These are phyloP conservation scores for Sphaerulina vaccinii DNA, from an alignment of 2,329 filamentous ascomycete species.

Conservation along the genomic window DNA sequence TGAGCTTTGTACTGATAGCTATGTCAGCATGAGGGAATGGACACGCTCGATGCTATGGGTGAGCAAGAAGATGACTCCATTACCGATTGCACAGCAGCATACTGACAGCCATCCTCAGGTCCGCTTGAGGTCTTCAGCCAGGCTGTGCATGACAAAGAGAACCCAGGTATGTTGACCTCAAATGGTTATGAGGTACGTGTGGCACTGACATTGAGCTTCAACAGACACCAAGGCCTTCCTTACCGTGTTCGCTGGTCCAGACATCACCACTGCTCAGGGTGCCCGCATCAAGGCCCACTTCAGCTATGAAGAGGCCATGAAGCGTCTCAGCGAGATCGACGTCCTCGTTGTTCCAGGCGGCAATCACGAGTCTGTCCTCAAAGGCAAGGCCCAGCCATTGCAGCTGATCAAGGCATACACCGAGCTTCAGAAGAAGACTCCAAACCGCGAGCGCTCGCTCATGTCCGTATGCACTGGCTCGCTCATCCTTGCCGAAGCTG, in stretches of 20 bases:
- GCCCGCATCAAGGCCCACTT: conserved; percentile 72
- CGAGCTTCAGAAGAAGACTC: conserved; percentile 76
- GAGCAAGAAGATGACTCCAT: conserved; percentile 7
- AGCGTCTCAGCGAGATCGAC: conserved; percentile 72
- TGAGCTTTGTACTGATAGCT: conserved; percentile 20
- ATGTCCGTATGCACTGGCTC: conserved; percentile 77
- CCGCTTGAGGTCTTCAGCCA: conserved; percentile 58
- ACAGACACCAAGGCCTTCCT: conserved; percentile 54
- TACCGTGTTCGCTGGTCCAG: conserved; percentile 50
- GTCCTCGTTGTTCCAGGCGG: conserved; percentile 77
- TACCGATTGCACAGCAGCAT: conserved; percentile 25
- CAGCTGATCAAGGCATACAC: conserved; percentile 72
- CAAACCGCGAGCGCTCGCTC: conserved; percentile 75
- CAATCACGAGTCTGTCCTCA: conserved; percentile 61
- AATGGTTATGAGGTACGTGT: not conserved
- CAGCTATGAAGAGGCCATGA: conserved; percentile 74
- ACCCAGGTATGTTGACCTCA: conserved; percentile 37
- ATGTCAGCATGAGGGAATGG: conserved; percentile 45
- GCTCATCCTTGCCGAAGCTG: conserved; percentile 72
- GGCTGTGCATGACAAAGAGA: conserved; percentile 55
- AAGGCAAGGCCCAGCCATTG: conserved; percentile 66
- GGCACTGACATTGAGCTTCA: conserved; percentile 29
- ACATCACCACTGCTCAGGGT: conserved; percentile 59
- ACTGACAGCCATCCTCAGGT: conserved; percentile 48
- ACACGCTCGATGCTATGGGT: conserved; percentile 45